Base-by-base conservation (phyloP, 768 basidiomycete species). In the Boletellus sp. region DNA sequence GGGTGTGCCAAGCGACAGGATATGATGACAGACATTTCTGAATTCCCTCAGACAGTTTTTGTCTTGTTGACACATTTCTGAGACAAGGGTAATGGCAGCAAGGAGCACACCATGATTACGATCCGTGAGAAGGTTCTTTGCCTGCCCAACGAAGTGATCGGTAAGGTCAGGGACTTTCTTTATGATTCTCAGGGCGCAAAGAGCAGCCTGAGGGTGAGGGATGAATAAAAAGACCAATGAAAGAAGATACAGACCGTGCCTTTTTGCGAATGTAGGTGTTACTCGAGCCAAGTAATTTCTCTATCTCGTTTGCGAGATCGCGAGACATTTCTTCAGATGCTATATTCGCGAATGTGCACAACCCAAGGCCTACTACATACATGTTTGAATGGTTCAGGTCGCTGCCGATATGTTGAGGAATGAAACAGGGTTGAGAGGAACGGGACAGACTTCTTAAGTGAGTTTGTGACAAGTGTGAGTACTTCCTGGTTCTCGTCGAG, bases 311-410 rank as follows among this genome's bases (percentile, higher is more conserved):
- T 47, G 89, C 90, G 57, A 99, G 76, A 77, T 99, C 96, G 55
- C 96, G 84, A 24, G 95, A 94, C 96, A 99, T 99, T 71, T 99
- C 96, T 70, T 99, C 96, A 17, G 94, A 96, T 10, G 96, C 93
- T 58, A 98, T 98, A 64, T 98, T 97, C 51, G 95, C 96, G 64
- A 99, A 98, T 0, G 96, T 98, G 62, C 94, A 97, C 32, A 99
- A 81, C 2, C 94, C 95, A 48, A 99, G 80, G 6, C 96, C 96
- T 22, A 98, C 96, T 4, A 90, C 91, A 68, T 97, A 98, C 91
- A 96, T 96, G 70, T 97, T 97, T 2, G 94, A 86, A 68, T 97
- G 94, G 70, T 98, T 98, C 92, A 99, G 91, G 72, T 99, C 96
- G 72, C 95, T 99, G 51, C 3, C 5, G 22, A 46, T 13, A 15